phyloP scores from a whole-genome alignment of 208 protist genomes.

The Novymonas esmeraldas region DNA sequence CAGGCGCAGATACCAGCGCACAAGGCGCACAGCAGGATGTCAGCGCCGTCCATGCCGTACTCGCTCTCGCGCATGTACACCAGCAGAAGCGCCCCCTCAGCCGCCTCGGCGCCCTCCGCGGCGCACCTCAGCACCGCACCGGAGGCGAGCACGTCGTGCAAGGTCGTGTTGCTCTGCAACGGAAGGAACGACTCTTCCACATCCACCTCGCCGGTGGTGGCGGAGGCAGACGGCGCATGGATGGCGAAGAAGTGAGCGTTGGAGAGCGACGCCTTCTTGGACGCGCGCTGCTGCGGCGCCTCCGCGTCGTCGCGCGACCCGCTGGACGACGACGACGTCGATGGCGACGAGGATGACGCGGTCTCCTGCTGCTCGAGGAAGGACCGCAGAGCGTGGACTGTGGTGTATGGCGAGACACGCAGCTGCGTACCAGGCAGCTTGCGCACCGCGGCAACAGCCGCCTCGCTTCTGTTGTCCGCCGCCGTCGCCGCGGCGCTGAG shows the following conservation, averaged over 20 bases:
- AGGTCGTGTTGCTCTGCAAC: constrained; percentile 13
- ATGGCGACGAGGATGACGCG: not conserved
- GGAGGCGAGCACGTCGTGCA: constrained; percentile 19
- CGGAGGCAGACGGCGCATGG: constrained; percentile 2
- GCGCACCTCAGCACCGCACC: constrained; percentile 8
- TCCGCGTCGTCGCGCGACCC: not conserved
- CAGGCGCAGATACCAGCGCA: constrained; percentile 18
- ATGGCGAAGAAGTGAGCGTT: constrained; percentile 27
- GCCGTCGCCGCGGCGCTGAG: not conserved
- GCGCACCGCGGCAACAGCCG: constrained; percentile 11
- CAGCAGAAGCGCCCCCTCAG: constrained; percentile 15
- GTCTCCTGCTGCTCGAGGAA: constrained; percentile 23
- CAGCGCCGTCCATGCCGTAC: constrained; percentile 17
- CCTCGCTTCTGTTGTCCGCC: not conserved
- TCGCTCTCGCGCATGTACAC: constrained; percentile 21
- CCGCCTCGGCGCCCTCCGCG: not conserved
- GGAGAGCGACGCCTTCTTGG: constrained; percentile 2
- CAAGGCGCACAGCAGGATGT: constrained; percentile 15
- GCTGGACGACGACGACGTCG: not conserved
- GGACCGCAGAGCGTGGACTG: constrained; percentile 18
- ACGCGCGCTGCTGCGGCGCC: not conserved
- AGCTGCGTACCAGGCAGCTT: constrained; percentile 21
- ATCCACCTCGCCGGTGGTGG: not conserved
- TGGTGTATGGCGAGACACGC: constrained; percentile 20
- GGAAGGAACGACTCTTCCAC: constrained; percentile 9